Evolutionary conservation across 768 basidiomycete species (phyloP), one percentile per base, ranked within the genome.

Genomic region (Lactarius vividus): DNA sequence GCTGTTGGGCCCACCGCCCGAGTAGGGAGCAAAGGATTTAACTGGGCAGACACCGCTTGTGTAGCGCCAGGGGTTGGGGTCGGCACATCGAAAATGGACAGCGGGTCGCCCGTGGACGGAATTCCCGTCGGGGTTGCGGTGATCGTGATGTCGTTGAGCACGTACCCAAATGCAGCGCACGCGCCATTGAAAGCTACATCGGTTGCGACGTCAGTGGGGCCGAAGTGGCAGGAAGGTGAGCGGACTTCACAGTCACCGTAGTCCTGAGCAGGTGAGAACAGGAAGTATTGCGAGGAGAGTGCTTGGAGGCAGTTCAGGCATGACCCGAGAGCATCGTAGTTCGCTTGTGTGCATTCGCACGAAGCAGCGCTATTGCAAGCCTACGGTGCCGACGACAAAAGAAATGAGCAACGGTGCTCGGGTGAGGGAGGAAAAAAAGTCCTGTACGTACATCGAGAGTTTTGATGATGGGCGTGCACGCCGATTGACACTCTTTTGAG

Each of bases 301-400:
- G 54, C 42, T 18, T 16, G 6, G 28, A 65, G 44, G 26, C 61
- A 66, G 28, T 53, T 53, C 8, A 66, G 23, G 31, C 65, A 66
- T 2, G 13, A 5, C 23, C 35, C 39, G 23, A 62, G 57, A 3
- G 28, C 29, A 35, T 33, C 49, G 33, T 20, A 57, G 23, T 62
- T 66, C 4, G 23, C 39, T 33, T 66, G 61, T 15, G 56, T 58
- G 39, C 65, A 66, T 16, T 57, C 61, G 57, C 65, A 59, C 40
- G 23, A 16, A 15, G 23, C 56, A 2, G 37, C 39, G 18, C 9
- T 28, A 7, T 9, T 11, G 40, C 65, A 66, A 10, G 37, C 39
- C 61, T 62, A 28, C 4, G 44, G 35, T 16, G 15, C 11, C 20
- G 11, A 31, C 23, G 31, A 33, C 23, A 28, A 1, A 39, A 53